Evolutionary conservation across 148 eudicot species (phyloP).

Genomic region (Silene uniflora): DNA sequence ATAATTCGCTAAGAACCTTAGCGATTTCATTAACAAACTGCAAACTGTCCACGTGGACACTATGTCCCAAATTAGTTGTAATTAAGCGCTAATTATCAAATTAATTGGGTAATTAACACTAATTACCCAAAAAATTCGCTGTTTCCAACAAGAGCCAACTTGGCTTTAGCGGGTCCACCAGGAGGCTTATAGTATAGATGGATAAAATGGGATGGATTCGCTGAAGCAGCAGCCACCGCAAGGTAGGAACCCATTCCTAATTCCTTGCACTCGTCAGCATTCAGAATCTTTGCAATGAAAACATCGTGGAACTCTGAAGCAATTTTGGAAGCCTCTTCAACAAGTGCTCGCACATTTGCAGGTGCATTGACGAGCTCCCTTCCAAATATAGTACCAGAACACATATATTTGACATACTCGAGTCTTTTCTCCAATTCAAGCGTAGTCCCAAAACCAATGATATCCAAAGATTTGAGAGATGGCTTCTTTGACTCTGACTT

Average conservation of each 20-base stretch:
- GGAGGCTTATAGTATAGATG: conserved; percentile 89
- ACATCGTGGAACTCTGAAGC: conserved; percentile 77
- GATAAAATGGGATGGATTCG: conserved; percentile 90
- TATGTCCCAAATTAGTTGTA: too few relatives aligned
- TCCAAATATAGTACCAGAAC: conserved; percentile 77
- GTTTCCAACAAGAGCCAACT: conserved; percentile 88
- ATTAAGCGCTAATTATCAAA: too few relatives aligned
- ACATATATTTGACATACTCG: conserved; percentile 59
- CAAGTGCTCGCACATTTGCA: conserved; percentile 88
- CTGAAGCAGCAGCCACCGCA: conserved; percentile 96
- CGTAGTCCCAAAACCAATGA: conserved; percentile 87
- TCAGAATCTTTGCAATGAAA: conserved; percentile 64
- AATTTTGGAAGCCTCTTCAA: conserved; percentile 82
- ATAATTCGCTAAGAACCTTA: too few relatives aligned
- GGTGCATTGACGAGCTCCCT: conserved; percentile 93
- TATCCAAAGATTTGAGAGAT: conserved; percentile 61
- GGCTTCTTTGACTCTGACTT: conserved; percentile 83
- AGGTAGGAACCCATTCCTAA: conserved; percentile 97
- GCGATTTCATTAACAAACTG: too few relatives aligned
- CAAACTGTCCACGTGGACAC: too few relatives aligned
- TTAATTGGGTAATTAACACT: too few relatives aligned
- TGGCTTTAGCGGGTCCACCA: conserved; percentile 61
- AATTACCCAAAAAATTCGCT: too few relatives aligned
- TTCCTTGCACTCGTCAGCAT: conserved; percentile 77
- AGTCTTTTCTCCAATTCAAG: conserved; percentile 77